Conservation (phyloP, 768 basidiomycete genomes). For the Boletus barrowsii region DNA sequence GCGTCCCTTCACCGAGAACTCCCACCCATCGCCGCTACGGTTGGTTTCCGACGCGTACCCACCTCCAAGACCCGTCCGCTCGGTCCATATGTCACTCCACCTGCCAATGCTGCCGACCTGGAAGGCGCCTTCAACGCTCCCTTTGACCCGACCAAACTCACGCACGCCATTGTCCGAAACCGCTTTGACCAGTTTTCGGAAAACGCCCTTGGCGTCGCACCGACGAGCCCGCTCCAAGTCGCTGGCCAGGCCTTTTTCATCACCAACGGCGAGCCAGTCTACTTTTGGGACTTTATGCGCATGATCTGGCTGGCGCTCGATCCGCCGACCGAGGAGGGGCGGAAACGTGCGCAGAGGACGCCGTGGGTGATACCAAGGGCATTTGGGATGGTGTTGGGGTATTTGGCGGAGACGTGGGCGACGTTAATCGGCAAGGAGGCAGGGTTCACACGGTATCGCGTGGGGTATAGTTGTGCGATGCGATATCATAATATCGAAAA, state of each 20-base stretch:
- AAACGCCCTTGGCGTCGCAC: conserved; percentile 48
- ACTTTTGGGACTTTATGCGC: conserved; percentile 94
- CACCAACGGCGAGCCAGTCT: conserved; percentile 93
- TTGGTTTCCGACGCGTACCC: conserved; percentile 63
- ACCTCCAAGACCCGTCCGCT: conserved; percentile 79
- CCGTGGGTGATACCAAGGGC: conserved; percentile 52
- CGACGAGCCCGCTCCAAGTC: conserved; percentile 64
- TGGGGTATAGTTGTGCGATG: conserved; percentile 72
- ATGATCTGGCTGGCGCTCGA: conserved; percentile 74
- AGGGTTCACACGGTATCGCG: conserved; percentile 82
- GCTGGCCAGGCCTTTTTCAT: conserved; percentile 96
- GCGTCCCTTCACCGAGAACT: conserved; percentile 50
- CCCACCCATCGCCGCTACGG: conserved; percentile 60
- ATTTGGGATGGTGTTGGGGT: conserved; percentile 70
- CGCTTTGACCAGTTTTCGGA: conserved; percentile 81
- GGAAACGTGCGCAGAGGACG: conserved; percentile 39
- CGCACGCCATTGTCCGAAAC: conserved; percentile 63
- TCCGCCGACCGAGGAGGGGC: conserved; percentile 41
- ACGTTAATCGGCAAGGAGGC: conserved; percentile 76
- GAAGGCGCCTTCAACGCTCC: conserved; percentile 54
- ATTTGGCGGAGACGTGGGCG: conserved; percentile 67
- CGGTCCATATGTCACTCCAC: conserved; percentile 71
- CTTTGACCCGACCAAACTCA: conserved; percentile 31
- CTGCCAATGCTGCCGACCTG: conserved; percentile 55
- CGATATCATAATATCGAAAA: conserved; percentile 95